Evolutionary conservation across 306 rosid species (phyloP).

Genomic region (Parietaria judaica): DNA sequence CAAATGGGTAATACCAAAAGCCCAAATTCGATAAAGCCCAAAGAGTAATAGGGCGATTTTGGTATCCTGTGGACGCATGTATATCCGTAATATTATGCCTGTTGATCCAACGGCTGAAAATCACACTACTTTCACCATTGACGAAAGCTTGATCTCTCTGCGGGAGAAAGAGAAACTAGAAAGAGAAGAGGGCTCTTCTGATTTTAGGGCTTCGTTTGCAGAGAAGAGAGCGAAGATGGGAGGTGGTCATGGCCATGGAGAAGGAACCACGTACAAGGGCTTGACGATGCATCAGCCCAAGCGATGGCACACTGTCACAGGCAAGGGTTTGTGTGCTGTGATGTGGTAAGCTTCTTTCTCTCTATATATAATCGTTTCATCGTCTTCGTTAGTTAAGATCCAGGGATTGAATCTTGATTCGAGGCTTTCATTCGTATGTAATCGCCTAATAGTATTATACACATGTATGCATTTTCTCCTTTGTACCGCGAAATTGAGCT

Average conservation of each 20-base stretch:
- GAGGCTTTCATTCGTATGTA: background rate
- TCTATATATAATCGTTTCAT: background rate
- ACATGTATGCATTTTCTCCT: too few species aligned
- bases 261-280: conserved; percentile 43
- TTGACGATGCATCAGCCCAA: conserved; percentile 46
- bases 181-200: too few species aligned
- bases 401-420: background rate
- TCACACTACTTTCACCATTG: background rate
- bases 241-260: conserved; percentile 54
- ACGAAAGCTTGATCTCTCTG: background rate
- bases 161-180: too few species aligned
- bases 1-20: too few species aligned
- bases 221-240: conserved; percentile 23
- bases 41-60: background rate
- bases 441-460: too few species aligned
- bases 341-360: conserved; percentile 49
- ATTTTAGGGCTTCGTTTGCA: background rate
- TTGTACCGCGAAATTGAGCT: background rate
- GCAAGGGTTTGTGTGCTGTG: conserved; percentile 92
- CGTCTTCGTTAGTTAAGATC: background rate
- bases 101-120: background rate
- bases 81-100: too few species aligned
- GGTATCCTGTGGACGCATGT: too few species aligned
- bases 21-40: too few species aligned
- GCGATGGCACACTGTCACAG: conserved; percentile 85